Evolutionary conservation across 1,139 yeast genomes (phyloP).

Genomic region (Geotrichum citri-aurantii): DNA sequence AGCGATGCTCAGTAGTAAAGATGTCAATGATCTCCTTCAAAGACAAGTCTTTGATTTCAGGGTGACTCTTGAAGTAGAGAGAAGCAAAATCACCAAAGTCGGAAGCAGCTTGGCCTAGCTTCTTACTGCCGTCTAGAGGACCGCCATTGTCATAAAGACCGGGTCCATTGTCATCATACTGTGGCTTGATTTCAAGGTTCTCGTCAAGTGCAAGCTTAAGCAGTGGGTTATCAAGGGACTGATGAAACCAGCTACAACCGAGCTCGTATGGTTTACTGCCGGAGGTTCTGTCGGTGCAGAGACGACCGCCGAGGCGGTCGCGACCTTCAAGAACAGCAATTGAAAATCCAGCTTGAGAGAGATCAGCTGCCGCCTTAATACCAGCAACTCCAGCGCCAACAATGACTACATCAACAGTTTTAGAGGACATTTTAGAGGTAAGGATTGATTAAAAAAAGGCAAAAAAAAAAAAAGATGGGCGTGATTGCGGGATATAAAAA

Average conservation of each 20-base stretch:
- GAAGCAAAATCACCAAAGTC: slow-evolving; percentile 62
- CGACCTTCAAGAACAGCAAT: slow-evolving; percentile 54
- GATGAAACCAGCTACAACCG: slow-evolving; percentile 92
- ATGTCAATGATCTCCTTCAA: slow-evolving; percentile 46
- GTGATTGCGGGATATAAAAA: background rate
- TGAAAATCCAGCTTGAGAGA: slow-evolving; percentile 42
- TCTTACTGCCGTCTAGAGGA: slow-evolving; percentile 33
- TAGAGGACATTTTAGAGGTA: background rate
- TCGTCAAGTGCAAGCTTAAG: slow-evolving; percentile 28
- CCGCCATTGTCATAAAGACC: slow-evolving; percentile 33
- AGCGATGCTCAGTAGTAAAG: slow-evolving; percentile 45
- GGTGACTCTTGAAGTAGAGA: slow-evolving; percentile 13
- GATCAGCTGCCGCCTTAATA: slow-evolving; percentile 63
- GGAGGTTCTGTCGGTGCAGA: slow-evolving; percentile 27
- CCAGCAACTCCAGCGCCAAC: slow-evolving; percentile 87
- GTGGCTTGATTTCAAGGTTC: slow-evolving; percentile 26
- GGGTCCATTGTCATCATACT: slow-evolving; percentile 45
- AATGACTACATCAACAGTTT: slow-evolving; percentile 39
- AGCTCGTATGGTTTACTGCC: slow-evolving; percentile 44
- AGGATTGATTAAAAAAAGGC: background rate
- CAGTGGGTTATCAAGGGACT: slow-evolving; percentile 59
- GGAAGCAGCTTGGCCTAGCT: slow-evolving; percentile 44
- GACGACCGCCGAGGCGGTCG: slow-evolving; percentile 52
- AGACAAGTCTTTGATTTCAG: slow-evolving; percentile 40
- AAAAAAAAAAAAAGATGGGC: background rate